phyloP scores from a whole-genome alignment of 192 early-diverging fungal genomes.

The Lunasporangiospora selenospora region DNA sequence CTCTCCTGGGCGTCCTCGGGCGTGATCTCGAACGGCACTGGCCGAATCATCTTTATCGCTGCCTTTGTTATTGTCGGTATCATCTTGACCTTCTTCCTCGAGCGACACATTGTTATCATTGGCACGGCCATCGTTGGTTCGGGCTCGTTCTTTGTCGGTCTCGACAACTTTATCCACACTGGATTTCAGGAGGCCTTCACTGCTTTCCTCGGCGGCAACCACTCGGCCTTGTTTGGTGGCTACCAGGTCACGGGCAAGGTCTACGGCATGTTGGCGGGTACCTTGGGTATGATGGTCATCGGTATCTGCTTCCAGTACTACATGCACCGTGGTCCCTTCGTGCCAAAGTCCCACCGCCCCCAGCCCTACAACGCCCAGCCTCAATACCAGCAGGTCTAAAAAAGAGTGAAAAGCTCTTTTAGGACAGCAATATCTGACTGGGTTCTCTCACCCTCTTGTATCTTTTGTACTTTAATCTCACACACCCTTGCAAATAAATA shows the following conservation, averaged over 20 bases:
- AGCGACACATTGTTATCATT: slow-evolving; percentile 69
- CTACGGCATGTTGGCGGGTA: slow-evolving; percentile 75
- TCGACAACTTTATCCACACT: slow-evolving; percentile 79
- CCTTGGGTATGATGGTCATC: slow-evolving; percentile 65
- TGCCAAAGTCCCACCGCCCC: slow-evolving; percentile 19
- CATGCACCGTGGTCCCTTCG: slow-evolving; percentile 50
- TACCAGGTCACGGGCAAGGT: slow-evolving; percentile 64
- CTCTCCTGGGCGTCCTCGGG: slow-evolving; percentile 66
- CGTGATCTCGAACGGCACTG: slow-evolving; percentile 62
- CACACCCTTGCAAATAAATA: no score
- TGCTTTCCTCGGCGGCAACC: slow-evolving; percentile 53
- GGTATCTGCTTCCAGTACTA: slow-evolving; percentile 73
- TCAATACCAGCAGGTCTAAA: slow-evolving; percentile 6
- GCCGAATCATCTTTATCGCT: slow-evolving; percentile 73
- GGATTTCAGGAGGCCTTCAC: slow-evolving; percentile 72
- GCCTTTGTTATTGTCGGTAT: slow-evolving; percentile 63
- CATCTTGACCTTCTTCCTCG: slow-evolving; percentile 65
- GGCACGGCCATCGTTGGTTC: slow-evolving; percentile 78
- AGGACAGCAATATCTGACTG: no score
- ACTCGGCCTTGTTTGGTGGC: slow-evolving; percentile 28
- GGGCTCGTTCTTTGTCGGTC: slow-evolving; percentile 75
- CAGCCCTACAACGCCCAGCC: slow-evolving; percentile 4
- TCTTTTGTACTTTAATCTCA: no score
- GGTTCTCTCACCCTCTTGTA: no score
- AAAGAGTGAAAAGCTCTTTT: neutral